Evolutionary conservation across 306 rosid genomes (phyloP).

Genomic region (Trichosanthes truncata): DNA sequence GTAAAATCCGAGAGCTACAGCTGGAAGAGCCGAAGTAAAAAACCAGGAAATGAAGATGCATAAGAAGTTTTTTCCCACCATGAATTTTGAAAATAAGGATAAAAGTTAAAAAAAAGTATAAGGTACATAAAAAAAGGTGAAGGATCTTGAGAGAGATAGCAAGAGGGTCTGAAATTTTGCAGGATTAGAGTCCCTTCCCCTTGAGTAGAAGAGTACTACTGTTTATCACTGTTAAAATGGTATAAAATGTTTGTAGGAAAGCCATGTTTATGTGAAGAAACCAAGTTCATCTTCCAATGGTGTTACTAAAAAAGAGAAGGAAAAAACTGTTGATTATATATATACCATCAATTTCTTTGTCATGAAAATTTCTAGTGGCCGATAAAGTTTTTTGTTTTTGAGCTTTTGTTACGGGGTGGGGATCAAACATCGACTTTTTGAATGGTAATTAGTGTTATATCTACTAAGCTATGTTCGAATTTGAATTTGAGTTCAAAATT

Average conservation of each 20-base stretch:
- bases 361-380: not conserved
- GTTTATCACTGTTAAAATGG: constrained; percentile 16
- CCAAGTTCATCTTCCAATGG: constrained; percentile 9
- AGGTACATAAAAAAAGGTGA: constrained; percentile 22
- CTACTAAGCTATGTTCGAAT: not conserved
- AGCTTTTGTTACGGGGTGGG: no score
- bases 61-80: constrained; percentile 40
- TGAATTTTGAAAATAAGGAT: constrained; percentile 51
- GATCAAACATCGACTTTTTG: no score
- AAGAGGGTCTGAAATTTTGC: constrained; percentile 54
- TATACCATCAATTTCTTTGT: not conserved
- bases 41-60: constrained; percentile 51
- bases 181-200: constrained; percentile 48
- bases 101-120: constrained; percentile 8
- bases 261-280: constrained; percentile 19
- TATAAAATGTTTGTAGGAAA: constrained; percentile 22
- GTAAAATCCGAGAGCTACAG: constrained; percentile 67
- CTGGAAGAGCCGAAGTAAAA: constrained; percentile 53
- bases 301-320: not conserved
- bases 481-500: not conserved
- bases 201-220: constrained; percentile 16
- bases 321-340: not conserved
- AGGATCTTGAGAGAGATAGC: constrained; percentile 24
- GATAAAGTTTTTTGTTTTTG: not conserved
- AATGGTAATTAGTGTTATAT: no score